Base-by-base conservation (phyloP, 1,284 basidiomycete species). In the Salmacisia buchloeana region DNA sequence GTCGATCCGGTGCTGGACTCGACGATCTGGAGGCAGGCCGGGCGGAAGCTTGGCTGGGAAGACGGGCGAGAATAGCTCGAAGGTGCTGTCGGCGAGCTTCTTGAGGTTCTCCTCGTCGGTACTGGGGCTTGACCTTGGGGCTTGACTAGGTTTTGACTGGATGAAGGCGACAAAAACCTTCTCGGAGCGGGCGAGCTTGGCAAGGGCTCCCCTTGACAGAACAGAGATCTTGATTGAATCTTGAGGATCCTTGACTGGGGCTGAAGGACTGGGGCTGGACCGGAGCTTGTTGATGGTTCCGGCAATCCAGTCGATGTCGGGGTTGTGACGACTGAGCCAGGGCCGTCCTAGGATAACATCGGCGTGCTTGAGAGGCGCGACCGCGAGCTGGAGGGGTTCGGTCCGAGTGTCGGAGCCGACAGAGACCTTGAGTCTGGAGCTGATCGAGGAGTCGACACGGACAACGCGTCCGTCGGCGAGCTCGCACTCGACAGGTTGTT, bases 321-420 rank as follows among this genome's bases (percentile, higher is more conserved):
- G 56, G 33, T 58, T 58, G 56, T 58, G 56, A 39, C 39, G 21
- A 38, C 27, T 58, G 35, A 58, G 39, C 56, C 56, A 58, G 27
- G 56, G 56, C 21, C 36, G 35, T 38, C 56, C 56, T 12, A 58
- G 56, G 21, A 58, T 58, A 7, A 58, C 21, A 27, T 58, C 39
- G n/a, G 39, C 36, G 33, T 58, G 56, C 35, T 58, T 25, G 21
- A 58, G 56, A 21, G 35, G 36, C 21, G 39, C 56, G 39, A 58
- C 33, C 35, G 39, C 35, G 56, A 58, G 56, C 6, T 21, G 27
- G 23, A 39, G 33, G 25, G 39, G 5, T 43, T 58, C 56, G 35
- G 35, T 31, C 36, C 39, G 56, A 39, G 35, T 43, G 21, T 58
- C 39, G 56, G 39, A 23, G 3, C 39, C 39, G 56, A 58, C 36